Evolutionary conservation across 495 filamentous ascomycete species (phyloP).

Genomic region (Beverwykella pulmonaria): DNA sequence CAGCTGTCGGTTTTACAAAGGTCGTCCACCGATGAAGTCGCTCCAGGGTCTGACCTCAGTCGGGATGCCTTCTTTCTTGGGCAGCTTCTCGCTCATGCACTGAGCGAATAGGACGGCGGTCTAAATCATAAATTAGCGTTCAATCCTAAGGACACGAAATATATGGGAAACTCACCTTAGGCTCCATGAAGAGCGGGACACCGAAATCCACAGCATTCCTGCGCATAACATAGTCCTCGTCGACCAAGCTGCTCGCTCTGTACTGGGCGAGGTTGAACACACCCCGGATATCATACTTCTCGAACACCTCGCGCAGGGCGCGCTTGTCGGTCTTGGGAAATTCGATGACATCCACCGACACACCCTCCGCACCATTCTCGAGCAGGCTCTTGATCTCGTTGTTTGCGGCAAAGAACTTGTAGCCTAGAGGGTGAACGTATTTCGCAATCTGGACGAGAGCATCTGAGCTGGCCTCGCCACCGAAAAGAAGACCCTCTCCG

Average conservation of each 20-base stretch:
- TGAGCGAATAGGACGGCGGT: conserved; percentile 93
- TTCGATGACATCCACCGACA: conserved; percentile 86
- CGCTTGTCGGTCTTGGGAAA: conserved; percentile 97
- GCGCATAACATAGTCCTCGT: conserved; percentile 98
- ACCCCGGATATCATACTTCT: conserved; percentile 94
- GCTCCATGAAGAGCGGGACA: conserved; percentile 97
- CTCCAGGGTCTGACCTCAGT: conserved; percentile 91
- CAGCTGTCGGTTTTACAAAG: conserved; percentile 60
- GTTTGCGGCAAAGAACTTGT: conserved; percentile 89
- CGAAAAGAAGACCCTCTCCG: conserved; percentile 91
- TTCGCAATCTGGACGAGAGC: conserved; percentile 77
- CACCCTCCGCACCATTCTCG: conserved; percentile 66
- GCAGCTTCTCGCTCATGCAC: conserved; percentile 95
- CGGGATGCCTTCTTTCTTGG: conserved; percentile 78
- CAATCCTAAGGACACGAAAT: conserved; percentile 10
- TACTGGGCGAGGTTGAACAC: conserved; percentile 92
- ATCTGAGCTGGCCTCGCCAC: conserved; percentile 70
- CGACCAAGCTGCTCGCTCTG: conserved; percentile 78
- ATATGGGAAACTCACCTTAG: conserved; percentile 69
- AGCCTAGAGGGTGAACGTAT: conserved; percentile 82
- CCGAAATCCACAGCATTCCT: conserved; percentile 98
- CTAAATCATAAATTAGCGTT: conserved; percentile 52
- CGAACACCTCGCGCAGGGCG: conserved; percentile 89
- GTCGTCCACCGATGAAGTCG: conserved; percentile 89
- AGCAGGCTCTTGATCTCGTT: conserved; percentile 78